phyloP scores from a whole-genome alignment of 768 basidiomycete genomes.

The Neoboletus brunneissimus region DNA sequence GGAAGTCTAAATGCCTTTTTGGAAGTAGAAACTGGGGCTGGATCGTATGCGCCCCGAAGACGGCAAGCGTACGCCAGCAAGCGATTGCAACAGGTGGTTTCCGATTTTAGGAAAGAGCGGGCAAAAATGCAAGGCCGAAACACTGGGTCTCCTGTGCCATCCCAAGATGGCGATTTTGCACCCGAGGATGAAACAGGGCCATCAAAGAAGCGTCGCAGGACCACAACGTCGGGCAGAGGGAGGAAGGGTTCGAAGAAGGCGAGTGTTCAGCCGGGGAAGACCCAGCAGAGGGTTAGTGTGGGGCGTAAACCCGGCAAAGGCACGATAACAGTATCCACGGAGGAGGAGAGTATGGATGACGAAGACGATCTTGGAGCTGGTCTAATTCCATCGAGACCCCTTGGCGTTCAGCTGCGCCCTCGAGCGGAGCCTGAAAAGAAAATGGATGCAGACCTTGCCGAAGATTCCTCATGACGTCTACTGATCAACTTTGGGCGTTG shows the following conservation, averaged over 20 bases:
- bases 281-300: not conserved
- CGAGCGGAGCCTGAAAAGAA: constrained; percentile 36
- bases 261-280: not conserved
- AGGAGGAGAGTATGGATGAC: constrained; percentile 21
- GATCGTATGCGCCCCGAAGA: constrained; percentile 71
- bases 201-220: constrained; percentile 33
- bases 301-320: not conserved
- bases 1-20: constrained; percentile 74
- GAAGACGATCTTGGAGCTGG: not conserved
- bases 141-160: constrained; percentile 13
- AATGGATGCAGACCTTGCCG: constrained; percentile 10
- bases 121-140: constrained; percentile 17
- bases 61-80: constrained; percentile 83
- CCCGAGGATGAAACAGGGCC: constrained; percentile 27
- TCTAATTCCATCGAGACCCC: constrained; percentile 19
- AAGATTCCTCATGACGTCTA: constrained; percentile 6
- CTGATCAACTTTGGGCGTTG: not conserved
- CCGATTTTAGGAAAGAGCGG: constrained; percentile 63
- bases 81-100: constrained; percentile 82
- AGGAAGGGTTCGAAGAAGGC: not conserved
- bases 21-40: constrained; percentile 63
- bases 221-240: constrained; percentile 16
- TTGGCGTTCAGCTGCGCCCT: constrained; percentile 39
- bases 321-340: not conserved
- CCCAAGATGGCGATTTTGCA: constrained; percentile 28